Evolutionary conservation across 2,329 filamentous ascomycete genomes (phyloP), one percentile per base, ranked within the genome.

Genomic region (Sporothrix mexicana): DNA sequence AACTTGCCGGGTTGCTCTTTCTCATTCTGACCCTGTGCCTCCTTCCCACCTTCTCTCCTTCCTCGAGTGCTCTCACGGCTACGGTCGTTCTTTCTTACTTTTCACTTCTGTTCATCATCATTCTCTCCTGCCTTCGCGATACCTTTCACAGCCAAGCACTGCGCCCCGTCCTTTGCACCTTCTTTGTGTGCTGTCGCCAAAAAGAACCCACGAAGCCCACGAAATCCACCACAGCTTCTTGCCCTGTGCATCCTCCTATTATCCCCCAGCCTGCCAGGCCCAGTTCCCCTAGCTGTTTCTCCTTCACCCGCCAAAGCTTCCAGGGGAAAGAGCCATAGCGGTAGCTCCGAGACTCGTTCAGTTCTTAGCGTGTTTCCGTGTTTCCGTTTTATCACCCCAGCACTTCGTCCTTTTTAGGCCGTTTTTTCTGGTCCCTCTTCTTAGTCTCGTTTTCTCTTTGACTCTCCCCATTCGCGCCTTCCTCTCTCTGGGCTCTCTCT

Each of bases 351-450:
- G 68, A 68, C 67, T 73, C 67, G 67, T 62, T 73, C 55, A 51
- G 62, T 36, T 68, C 51, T 73, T 73, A 74, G 70, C 74, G 73
- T 51, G 71, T 73, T 73, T 74, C 71, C 57, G 62, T 62, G 43
- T 71, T 69, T 72, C 62, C 71, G 72, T 70, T 74, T 73, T 74
- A 73, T 69, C 71, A 68, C 51, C 71, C 49, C 55, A 73, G 20
- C 62, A 41, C 70, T 72, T 51, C 69, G 59, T 66, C 51, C 69
- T 70, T 70, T 59, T 72, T 70, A 36, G 72, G 59, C 23, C 68
- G 49, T 59, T 49, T 49, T 61, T 71, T 41, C 47, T 30, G n/a
- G 59, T n/a, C 45, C 36, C 66, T 36, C 30, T 25, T n/a, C 20
- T 59, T 25, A 53, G 68, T 67, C 57, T 47, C 47, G 8, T 64